Evolutionary conservation across 257 asterid species (phyloP).

Genomic region (Ilex aquifolium): DNA sequence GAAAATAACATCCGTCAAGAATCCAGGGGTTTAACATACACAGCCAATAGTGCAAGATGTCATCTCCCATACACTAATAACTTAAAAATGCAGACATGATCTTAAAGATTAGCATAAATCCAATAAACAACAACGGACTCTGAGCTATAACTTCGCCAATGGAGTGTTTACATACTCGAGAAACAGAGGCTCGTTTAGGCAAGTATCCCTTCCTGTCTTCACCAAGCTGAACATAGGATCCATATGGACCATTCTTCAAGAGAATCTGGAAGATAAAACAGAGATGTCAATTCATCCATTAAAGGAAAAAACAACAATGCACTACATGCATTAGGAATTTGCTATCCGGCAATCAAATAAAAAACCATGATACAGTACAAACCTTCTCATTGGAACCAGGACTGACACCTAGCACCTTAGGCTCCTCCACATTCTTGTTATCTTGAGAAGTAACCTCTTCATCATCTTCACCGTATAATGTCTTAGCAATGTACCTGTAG

Average conservation of each 20-base stretch:
- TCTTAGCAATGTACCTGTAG: conserved; percentile 79
- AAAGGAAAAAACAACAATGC: background rate
- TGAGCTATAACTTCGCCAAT: background rate
- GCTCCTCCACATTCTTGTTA: conserved; percentile 42
- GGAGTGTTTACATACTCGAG: conserved; percentile 38
- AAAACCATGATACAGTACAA: conserved; percentile 10
- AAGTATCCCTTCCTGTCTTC: conserved; percentile 74
- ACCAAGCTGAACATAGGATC: conserved; percentile 88
- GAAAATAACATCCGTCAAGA: background rate
- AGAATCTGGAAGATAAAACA: conserved; percentile 45
- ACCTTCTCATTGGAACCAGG: conserved; percentile 83
- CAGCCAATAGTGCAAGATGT: background rate
- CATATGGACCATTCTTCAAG: conserved; percentile 82
- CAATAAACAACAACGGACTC: background rate
- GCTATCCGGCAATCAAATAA: conserved; percentile 3
- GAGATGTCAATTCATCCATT: conserved; percentile 5
- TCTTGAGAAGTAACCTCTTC: conserved; percentile 40
- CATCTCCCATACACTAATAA: background rate
- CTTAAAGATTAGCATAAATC: background rate
- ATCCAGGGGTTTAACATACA: no score
- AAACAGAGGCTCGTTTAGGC: conserved; percentile 75
- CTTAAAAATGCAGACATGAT: background rate
- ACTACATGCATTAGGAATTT: no score
- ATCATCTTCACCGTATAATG: conserved; percentile 65
- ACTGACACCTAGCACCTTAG: conserved; percentile 65